Base-by-base conservation (phyloP, 2,329 filamentous ascomycete genomes). In the Aspergillus pseudotamarii region DNA sequence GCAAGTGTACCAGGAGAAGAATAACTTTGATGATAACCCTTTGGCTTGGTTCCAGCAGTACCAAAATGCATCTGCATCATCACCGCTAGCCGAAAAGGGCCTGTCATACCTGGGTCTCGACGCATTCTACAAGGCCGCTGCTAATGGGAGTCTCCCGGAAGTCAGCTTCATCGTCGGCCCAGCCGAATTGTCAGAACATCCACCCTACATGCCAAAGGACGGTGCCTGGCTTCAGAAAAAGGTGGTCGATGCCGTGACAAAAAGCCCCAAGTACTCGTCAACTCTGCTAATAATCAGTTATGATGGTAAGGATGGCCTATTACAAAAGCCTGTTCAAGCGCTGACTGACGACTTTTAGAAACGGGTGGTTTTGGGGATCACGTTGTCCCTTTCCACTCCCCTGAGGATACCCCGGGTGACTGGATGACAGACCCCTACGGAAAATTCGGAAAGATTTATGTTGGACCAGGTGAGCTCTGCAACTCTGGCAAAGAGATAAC, bases 341-440 rank as follows among this genome's bases (percentile, higher is more conserved):
- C 32, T n/a, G 23, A 16, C 60, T 66, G 46, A 65, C 55, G 10
- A 19, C 2, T 12, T 32, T 66, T 72, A 78, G 83, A 87, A 71
- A 82, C 82, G 2, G 85, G 84, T 51, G 85, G 84, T 32, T 86
- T 79, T 73, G 84, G 83, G 14, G 85, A 87, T 62, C 83, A 86
- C 62, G 84, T 86, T 3, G 73, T 77, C n/a, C 84, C 84, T 0
- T 83, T 81, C 66, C 80, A 84, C 60, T 79, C 84, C 0, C 82
- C 83, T 11, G 71, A 77, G 5, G 82, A 80, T 30, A 85, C 84
- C 0, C 66, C 81, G 0, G 84, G 83, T 3, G 84, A 86, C 68
- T 86, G 84, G 84, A 75, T 83, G 50, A 72, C 85, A 57, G 83
- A 83, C 60, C 79, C 80, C 0, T 77, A 79, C 59, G 76, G 74